Percentiles rank a stretch among this genome's conserved stretches.
These are phyloP conservation scores for Santalum album DNA, from an alignment of 164 flowering plant species.

Conservation along the genomic window DNA sequence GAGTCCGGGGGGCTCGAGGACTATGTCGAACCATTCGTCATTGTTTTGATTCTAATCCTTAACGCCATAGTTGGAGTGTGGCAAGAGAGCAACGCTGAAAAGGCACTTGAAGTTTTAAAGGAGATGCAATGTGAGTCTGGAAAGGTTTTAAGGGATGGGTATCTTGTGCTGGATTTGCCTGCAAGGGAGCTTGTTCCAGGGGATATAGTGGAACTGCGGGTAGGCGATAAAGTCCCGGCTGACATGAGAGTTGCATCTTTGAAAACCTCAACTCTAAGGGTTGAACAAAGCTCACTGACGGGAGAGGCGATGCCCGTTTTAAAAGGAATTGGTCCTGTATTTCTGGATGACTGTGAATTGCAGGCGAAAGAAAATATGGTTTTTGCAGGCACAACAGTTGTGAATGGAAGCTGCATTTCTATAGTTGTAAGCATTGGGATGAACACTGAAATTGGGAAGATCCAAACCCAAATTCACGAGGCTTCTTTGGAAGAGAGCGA, in stretches of 20 bases:
- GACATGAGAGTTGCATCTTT: conserved; percentile 41
- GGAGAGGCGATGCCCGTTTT: conserved; percentile 65
- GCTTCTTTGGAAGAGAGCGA: conserved; percentile 44
- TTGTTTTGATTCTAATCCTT: conserved; percentile 40
- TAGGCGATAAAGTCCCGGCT: conserved; percentile 49
- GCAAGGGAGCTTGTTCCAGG: conserved; percentile 45
- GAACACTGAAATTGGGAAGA: conserved; percentile 48
- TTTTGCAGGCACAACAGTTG: conserved; percentile 49
- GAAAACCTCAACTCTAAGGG: conserved; percentile 36
- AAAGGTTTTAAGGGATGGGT: conserved; percentile 28
- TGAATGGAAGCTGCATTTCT: conserved; percentile 42
- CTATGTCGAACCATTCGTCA: conserved; percentile 47
- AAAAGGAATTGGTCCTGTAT: conserved; percentile 46
- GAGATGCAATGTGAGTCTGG: conserved; percentile 47
- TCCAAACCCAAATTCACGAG: conserved; percentile 46
- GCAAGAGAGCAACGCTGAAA: conserved; percentile 55
- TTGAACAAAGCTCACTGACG: conserved; percentile 45
- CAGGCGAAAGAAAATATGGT: conserved; percentile 50
- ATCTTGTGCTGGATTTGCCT: conserved; percentile 17
- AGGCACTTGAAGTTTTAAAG: conserved; percentile 45
- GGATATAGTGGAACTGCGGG: conserved; percentile 45
- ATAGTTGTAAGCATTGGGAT: conserved; percentile 43
- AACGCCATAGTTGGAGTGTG: conserved; percentile 55
- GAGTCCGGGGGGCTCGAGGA: conserved; percentile 48
- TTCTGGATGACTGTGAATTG: conserved; percentile 30